These are phyloP conservation scores for Cytospora leucostoma DNA, from an alignment of 2,329 filamentous ascomycete species.

Conservation along the genomic window DNA sequence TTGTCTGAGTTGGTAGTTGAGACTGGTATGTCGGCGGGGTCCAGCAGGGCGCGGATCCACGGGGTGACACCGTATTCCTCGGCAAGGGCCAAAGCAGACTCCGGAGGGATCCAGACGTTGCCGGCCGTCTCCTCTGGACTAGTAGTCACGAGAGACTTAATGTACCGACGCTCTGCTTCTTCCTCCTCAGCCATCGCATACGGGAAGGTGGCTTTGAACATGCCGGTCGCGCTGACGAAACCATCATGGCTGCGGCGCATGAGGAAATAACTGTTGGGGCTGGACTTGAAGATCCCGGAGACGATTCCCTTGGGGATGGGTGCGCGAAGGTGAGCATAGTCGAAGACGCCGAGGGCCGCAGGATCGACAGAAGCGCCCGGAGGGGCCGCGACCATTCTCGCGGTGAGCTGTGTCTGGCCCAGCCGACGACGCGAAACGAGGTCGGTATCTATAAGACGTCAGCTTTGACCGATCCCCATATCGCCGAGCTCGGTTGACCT, in stretches of 20 bases:
- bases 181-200: conserved; percentile 74
- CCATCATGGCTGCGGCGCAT: conserved; percentile 90
- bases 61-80: conserved; percentile 82
- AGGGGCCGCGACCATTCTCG: conserved; percentile 75
- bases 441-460: conserved; percentile 58
- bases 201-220: conserved; percentile 90
- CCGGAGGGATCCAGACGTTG: conserved; percentile 92
- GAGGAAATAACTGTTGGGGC: conserved; percentile 91
- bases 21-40: conserved; percentile 73
- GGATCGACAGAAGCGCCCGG: conserved; percentile 71
- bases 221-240: conserved; percentile 82
- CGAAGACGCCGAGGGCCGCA: conserved; percentile 78
- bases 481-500: conserved; percentile 31
- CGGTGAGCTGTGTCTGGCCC: conserved; percentile 86
- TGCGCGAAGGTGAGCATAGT: conserved; percentile 93
- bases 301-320: conserved; percentile 88
- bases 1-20: conserved; percentile 51
- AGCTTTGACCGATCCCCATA: conserved; percentile 21
- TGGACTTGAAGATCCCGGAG: conserved; percentile 89
- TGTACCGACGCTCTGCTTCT: conserved; percentile 74
- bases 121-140: conserved; percentile 92
- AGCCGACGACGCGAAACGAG: conserved; percentile 83
- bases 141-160: conserved; percentile 80
- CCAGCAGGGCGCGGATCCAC: conserved; percentile 92
- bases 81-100: conserved; percentile 77